Evolutionary conservation across 441 rosid genomes (phyloP), one percentile per base, ranked within the genome.

Genomic region (Bruguiera hainesii): DNA sequence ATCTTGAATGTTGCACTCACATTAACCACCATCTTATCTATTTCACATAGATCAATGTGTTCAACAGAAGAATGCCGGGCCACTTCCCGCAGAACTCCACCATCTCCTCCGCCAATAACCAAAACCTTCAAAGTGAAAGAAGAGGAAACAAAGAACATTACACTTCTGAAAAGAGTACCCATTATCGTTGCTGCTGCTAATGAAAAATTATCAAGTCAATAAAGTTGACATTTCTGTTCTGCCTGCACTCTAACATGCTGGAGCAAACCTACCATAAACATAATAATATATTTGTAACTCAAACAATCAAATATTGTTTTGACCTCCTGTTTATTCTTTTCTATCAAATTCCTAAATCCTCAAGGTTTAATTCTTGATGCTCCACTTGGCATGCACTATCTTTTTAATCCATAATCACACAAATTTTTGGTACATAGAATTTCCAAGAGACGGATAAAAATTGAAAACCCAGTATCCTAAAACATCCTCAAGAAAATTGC

Each of bases 91-190:
- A 90, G 76, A 69, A 93, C 96, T 8, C 98, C 98, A 26, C 98
- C 98, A 79, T 90, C 98, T 61, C 98, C 98, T 67, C 98, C 98
- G 18, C 98, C 98, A 74, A 93, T 93, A 60, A 93, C 98, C 80
- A 93, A 67, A 56, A 90, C 98, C 98, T 87, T 78, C 64, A 49
- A 31, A 21, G 49, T 25, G n/a, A 55, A 63, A 59, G 42, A n/a
- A 63, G 48, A 29, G 51, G 28, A 33, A 50, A 19, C 15, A 50
- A 16, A 26, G 9, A 60, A 65, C 68, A 1, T 2, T 26, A 33
- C 8, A n/a, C 39, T 30, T 7, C 23, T 39, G 48, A 20, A 11
- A 11, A 35, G 46, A 13, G 29, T 23, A 29, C 19, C 21, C 19
- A 29, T 10, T 5, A 28, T 18, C 8, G 11, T 6, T n/a, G 16